Evolutionary conservation across 2,329 filamentous ascomycete species (phyloP), one percentile per base, ranked within the genome.

Genomic region (Neofusicoccum sp.): DNA sequence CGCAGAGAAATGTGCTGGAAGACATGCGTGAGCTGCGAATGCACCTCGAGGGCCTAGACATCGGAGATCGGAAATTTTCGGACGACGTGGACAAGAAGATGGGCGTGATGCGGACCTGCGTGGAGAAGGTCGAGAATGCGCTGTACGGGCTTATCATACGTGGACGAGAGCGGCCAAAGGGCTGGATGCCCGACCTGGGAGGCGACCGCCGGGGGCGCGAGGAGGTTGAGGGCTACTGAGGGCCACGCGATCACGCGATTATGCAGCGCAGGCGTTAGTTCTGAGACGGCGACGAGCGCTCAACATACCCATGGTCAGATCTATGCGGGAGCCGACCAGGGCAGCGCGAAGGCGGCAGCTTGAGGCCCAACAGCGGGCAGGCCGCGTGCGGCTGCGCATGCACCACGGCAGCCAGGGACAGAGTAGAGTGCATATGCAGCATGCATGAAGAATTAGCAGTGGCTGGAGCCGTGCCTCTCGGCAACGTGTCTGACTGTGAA

Each of bases 121-220:
- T 99, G 31, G 88, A 90, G 72, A 99, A 99, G 83, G 95, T 99
- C 9, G 95, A 99, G 83, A 88, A 87, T 68, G 86, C 94, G 29
- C 88, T 93, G 34, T 99, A 98, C 76, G 92, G 93, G 3, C 86
- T 97, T 68, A 87, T 89, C 34, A 91, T 99, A 28, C 84, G 95
- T 59, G 94, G 94, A 0, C 91, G 89, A 59, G 95, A 99, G 81
- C 81, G 93, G 66, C 94, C 94, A 0, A 91, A 90, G 73, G 94
- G 94, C 0, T 98, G 94, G 94, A 85, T 95, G 73, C 94, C 93
- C 3, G 93, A 97, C 73, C 76, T 91, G 73, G 78, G 79, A 29
- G 78, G 71, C 28, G 76, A 76, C 22, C 74, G 73, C 58, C 74
- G 75, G 62, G 70, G 64, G 61, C 71, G 72, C 33, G 76, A 76